Evolutionary conservation across 2,329 filamentous ascomycete species (phyloP).

Genomic region (Emmonsia crescens): DNA sequence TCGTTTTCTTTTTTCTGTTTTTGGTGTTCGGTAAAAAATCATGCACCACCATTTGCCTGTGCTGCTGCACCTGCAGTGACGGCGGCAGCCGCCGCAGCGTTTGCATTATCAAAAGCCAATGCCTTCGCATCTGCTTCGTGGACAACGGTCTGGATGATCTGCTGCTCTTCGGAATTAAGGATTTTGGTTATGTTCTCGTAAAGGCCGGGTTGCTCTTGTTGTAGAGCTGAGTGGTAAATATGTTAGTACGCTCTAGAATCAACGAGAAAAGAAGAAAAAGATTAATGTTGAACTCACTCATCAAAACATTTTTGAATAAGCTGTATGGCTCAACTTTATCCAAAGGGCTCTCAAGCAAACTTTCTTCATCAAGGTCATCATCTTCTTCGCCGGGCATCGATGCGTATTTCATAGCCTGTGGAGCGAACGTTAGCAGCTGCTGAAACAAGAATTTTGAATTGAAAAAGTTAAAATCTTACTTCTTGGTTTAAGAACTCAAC

Average conservation of each 20-base stretch:
- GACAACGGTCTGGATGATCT: conserved; percentile 67
- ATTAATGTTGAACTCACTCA: conserved; percentile 56
- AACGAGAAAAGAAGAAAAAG: background rate
- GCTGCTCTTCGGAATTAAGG: conserved; percentile 69
- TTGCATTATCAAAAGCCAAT: conserved; percentile 26
- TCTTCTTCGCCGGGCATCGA: conserved; percentile 65
- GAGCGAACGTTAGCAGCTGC: conserved; percentile 10
- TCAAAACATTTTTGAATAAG: conserved; percentile 69
- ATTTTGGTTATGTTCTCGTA: conserved; percentile 72
- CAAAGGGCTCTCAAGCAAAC: conserved; percentile 81
- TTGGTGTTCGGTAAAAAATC: background rate
- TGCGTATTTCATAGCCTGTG: conserved; percentile 70
- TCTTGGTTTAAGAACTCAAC: conserved; percentile 93
- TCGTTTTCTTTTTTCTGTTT: background rate
- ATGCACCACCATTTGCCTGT: conserved; percentile 10
- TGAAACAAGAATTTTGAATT: background rate
- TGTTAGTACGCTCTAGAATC: conserved; percentile 9
- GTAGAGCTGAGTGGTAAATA: conserved; percentile 51
- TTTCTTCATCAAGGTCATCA: conserved; percentile 85
- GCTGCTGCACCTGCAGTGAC: conserved; percentile 24
- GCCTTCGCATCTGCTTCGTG: conserved; percentile 54
- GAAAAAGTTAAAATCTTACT: conserved; percentile 35
- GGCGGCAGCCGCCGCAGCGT: conserved; percentile 28
- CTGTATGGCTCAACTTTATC: conserved; percentile 93
- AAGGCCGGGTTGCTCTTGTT: conserved; percentile 82